phyloP scores from a whole-genome alignment of 192 early-diverging fungal species.

The Jimgerdemannia lactiflua region DNA sequence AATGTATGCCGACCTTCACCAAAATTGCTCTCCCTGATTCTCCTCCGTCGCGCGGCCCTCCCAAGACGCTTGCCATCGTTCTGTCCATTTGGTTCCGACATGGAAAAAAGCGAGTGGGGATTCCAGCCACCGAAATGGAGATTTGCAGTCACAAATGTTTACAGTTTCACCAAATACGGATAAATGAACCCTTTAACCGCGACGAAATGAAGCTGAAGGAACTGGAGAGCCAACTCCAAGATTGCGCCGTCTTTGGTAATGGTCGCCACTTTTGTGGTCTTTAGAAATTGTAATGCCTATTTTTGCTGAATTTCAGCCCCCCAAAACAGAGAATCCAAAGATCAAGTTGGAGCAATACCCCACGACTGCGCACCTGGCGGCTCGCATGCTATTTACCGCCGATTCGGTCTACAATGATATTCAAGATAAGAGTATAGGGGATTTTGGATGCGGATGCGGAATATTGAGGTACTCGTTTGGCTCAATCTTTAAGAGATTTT shows the following conservation, averaged over 20 bases:
- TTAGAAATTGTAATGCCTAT: not conserved
- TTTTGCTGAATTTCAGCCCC: no score
- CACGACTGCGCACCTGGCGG: constrained; percentile 72
- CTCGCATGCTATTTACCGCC: constrained; percentile 74
- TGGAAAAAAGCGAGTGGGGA: no score
- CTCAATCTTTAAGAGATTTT: not conserved
- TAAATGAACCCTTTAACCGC: not conserved
- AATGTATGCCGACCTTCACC: not conserved
- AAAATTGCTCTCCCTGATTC: not conserved
- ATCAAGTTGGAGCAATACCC: constrained; percentile 79
- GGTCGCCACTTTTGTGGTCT: not conserved
- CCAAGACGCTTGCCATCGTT: not conserved
- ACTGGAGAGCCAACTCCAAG: constrained; percentile 62
- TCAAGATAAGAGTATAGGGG: constrained; percentile 64
- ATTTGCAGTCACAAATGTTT: not conserved
- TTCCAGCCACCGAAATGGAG: not conserved
- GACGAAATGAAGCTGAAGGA: constrained; percentile 67
- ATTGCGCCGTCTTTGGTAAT: constrained; percentile 55
- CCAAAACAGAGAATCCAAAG: constrained; percentile 53
- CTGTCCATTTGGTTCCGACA: no score
- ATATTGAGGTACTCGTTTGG: constrained; percentile 47
- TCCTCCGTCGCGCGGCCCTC: not conserved
- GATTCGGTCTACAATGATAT: constrained; percentile 71
- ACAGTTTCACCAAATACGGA: not conserved
- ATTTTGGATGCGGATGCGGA: constrained; percentile 79